Evolutionary conservation across 345 rosid species (phyloP).

Genomic region (Eucalyptus regnans): DNA sequence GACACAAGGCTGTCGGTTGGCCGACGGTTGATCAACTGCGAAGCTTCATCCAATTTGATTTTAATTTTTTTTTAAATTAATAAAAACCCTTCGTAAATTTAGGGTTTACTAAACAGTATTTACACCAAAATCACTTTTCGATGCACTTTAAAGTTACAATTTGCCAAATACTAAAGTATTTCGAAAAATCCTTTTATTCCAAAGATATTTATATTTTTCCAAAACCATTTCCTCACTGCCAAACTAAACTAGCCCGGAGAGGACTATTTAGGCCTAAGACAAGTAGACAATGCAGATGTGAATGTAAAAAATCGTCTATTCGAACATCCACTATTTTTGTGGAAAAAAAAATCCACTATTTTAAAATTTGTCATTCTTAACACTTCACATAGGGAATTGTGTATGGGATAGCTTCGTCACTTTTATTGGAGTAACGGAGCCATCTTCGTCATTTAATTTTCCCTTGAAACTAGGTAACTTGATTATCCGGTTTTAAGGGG

Average conservation of each 20-base stretch:
- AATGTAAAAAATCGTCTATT: neutral
- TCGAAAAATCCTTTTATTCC: accelerated
- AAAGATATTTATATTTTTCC: too few species aligned
- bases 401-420: neutral
- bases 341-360: neutral
- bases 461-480: neutral
- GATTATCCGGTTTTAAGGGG: neutral
- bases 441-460: neutral
- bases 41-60: too few species aligned
- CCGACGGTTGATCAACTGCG: accelerated
- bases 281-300: neutral
- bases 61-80: too few species aligned
- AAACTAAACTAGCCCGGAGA: neutral
- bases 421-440: neutral
- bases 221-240: neutral
- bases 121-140: too few species aligned
- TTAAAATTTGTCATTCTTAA: neutral
- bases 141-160: too few species aligned
- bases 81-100: too few species aligned
- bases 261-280: neutral
- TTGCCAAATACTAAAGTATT: too few species aligned
- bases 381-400: neutral
- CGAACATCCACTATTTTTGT: neutral
- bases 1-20: too few species aligned
- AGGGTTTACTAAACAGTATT: too few species aligned